Percentiles rank a stretch among this genome's conserved stretches.
These are phyloP conservation scores for Trametes polyzona DNA, from an alignment of 1,284 basidiomycete species.

Conservation along the genomic window DNA sequence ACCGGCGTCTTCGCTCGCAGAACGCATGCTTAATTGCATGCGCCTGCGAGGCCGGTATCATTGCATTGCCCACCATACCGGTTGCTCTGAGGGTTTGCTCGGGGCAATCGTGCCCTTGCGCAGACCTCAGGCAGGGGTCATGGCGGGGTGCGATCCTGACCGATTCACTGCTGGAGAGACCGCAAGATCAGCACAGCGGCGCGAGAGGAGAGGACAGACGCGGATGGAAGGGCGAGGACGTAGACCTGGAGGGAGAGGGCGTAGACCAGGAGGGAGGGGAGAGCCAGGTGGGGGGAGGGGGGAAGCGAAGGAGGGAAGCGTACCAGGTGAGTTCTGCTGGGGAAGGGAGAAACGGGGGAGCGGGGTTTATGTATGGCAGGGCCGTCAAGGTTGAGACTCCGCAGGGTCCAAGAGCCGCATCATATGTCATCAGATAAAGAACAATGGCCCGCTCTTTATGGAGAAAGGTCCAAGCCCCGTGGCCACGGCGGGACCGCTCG, in stretches of 20 bases:
- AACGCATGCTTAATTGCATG: constrained; percentile 10
- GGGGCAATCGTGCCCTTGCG: neutral
- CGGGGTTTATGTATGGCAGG: constrained; percentile 3
- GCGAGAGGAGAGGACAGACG: neutral
- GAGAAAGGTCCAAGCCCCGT: neutral
- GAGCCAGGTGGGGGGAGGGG: neutral
- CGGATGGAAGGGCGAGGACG: neutral
- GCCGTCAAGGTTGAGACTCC: constrained; percentile 18
- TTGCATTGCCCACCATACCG: neutral
- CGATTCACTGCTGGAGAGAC: too few species aligned
- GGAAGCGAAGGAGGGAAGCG: neutral
- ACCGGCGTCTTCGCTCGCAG: constrained; percentile 11
- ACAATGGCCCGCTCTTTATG: neutral
- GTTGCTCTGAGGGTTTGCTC: constrained; percentile 3
- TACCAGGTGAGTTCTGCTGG: constrained; percentile 5
- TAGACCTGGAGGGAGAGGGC: neutral
- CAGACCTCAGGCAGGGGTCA: constrained; percentile 1
- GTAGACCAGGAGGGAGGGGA: neutral
- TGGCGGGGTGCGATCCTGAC: constrained; percentile 6
- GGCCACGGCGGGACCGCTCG: neutral
- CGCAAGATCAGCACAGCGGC: neutral
- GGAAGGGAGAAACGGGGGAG: neutral
- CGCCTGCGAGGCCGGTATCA: constrained; percentile 6
- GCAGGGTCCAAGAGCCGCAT: constrained; percentile 3
- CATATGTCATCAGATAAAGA: constrained; percentile 21